Conservation (phyloP, 2,329 filamentous ascomycete species). For the Botrytis deweyae region DNA sequence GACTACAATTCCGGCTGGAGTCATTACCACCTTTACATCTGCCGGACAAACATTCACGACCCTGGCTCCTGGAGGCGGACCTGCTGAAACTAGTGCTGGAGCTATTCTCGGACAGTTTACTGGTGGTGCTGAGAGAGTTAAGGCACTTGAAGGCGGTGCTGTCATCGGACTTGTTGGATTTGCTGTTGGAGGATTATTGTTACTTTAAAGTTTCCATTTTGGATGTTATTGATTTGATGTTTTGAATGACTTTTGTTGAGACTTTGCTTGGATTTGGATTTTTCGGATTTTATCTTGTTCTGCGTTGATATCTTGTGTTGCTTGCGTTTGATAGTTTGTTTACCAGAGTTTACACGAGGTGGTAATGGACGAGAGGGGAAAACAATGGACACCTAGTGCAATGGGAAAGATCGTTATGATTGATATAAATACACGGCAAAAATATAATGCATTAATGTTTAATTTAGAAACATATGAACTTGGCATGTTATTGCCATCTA, state of each 20-base stretch:
- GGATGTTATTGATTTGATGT: background rate
- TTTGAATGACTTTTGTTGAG: background rate
- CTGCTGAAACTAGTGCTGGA: background rate
- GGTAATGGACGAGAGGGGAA: conserved; percentile 7
- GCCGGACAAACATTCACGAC: conserved; percentile 8
- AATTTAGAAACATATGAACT: background rate
- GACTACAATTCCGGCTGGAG: background rate
- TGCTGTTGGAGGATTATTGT: conserved; percentile 17
- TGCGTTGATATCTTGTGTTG: background rate
- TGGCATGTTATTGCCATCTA: background rate
- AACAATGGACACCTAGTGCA: background rate
- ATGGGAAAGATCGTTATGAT: background rate
- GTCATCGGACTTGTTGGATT: conserved; percentile 17
- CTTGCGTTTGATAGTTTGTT: background rate
- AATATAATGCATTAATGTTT: conserved; percentile 11
- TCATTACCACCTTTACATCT: background rate
- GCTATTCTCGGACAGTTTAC: background rate
- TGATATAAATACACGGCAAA: background rate
- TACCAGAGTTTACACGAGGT: too few species aligned
- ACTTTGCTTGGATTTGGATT: conserved; percentile 16
- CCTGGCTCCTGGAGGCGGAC: background rate
- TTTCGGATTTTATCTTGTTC: background rate
- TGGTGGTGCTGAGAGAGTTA: background rate
- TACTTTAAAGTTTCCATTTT: conserved; percentile 13
- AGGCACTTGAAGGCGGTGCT: conserved; percentile 1